These are phyloP conservation scores for Neurospora sublineolata DNA, from an alignment of 495 filamentous ascomycete genomes.

Conservation along the genomic window DNA sequence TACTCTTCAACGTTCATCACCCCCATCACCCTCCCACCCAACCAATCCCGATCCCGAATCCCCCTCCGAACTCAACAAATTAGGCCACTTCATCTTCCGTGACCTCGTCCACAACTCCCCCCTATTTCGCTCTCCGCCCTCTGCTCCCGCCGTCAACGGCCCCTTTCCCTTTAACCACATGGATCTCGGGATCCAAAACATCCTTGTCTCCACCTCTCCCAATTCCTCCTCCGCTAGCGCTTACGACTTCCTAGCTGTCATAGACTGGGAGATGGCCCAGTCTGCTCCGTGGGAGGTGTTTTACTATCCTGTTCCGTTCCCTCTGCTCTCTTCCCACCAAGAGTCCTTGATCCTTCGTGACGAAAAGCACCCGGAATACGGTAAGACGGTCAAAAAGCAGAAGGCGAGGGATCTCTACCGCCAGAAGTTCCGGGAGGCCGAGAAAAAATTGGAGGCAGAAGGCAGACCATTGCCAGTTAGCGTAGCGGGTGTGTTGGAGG, in stretches of 20 bases:
- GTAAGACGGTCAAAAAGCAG: neutral
- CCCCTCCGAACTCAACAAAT: neutral
- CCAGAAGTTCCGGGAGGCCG: neutral
- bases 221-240: neutral
- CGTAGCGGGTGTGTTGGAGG: neutral
- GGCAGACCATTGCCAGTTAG: neutral
- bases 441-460: neutral
- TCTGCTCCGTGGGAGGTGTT: constrained; percentile 15
- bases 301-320: constrained; percentile 22
- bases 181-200: constrained; percentile 22
- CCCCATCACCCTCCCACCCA: neutral
- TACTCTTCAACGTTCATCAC: neutral
- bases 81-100: neutral
- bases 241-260: constrained; percentile 19
- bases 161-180: constrained; percentile 20
- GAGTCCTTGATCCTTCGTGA: neutral
- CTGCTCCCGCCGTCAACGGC: neutral
- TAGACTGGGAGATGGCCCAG: constrained; percentile 23
- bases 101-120: neutral
- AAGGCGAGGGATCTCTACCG: neutral
- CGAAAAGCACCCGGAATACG: neutral
- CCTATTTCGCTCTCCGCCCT: neutral
- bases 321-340: constrained; percentile 3
- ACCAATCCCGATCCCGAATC: neutral
- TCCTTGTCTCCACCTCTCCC: constrained; percentile 11